Conservation (phyloP, 169 alveolate species). For the Plasmodium malariae region DNA sequence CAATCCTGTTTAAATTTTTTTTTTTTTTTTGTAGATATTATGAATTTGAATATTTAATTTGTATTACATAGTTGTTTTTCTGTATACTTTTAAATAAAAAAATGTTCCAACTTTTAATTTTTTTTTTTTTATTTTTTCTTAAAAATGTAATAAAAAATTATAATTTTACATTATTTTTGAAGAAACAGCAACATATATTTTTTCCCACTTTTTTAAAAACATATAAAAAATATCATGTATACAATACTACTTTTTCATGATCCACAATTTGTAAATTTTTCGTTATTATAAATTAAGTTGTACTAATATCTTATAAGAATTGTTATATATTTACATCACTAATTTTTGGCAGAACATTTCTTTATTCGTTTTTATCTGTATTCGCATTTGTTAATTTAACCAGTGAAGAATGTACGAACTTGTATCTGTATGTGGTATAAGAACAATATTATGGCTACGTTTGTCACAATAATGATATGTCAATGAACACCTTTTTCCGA, state of each 20-base stretch:
- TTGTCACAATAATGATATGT: no score
- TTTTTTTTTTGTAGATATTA: neutral
- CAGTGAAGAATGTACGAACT: no score
- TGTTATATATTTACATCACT: neutral
- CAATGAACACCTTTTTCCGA: no score
- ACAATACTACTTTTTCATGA: neutral
- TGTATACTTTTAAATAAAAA: no score
- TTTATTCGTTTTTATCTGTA: no score
- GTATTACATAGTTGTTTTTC: neutral
- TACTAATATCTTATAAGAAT: neutral
- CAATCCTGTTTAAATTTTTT: no score
- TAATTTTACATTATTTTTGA: neutral
- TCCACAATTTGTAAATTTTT: neutral
- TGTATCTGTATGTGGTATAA: no score
- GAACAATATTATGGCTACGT: no score
- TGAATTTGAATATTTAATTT: neutral
- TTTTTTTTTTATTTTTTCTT: neutral
- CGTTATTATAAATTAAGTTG: neutral
- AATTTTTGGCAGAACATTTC: conserved; percentile 39
- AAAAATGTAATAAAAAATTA: neutral
- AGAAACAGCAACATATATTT: no score
- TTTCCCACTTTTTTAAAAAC: neutral
- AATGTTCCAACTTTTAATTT: neutral
- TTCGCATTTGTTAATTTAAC: no score
- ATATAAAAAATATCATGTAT: no score